phyloP scores from a whole-genome alignment of 805 yeast genomes.

The Metschnikowia gelsemii region DNA sequence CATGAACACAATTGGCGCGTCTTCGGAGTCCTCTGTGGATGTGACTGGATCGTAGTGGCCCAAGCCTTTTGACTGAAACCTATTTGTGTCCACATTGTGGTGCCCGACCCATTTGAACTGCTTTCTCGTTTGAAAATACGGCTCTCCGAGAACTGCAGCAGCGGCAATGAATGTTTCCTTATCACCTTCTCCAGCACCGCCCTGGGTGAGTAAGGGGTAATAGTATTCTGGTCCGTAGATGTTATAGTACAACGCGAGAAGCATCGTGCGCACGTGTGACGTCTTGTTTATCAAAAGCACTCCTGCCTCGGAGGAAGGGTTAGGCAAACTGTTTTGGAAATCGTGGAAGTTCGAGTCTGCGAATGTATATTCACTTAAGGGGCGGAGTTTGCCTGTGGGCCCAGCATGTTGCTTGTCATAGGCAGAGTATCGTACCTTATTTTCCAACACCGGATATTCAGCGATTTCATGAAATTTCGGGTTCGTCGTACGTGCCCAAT shows the following conservation, averaged over 20 bases:
- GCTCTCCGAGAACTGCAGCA: slow-evolving; percentile 49
- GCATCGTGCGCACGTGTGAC: slow-evolving; percentile 55
- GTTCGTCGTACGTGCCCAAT: slow-evolving; percentile 67
- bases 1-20: slow-evolving; percentile 42
- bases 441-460: slow-evolving; percentile 31
- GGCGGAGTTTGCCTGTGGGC: slow-evolving; percentile 27
- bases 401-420: slow-evolving; percentile 38
- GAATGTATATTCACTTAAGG: slow-evolving; percentile 24
- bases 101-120: slow-evolving; percentile 42
- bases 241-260: slow-evolving; percentile 64
- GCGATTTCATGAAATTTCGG: slow-evolving; percentile 61
- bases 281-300: slow-evolving; percentile 62
- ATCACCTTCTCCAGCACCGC: slow-evolving; percentile 77
- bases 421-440: slow-evolving; percentile 33
- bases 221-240: slow-evolving; percentile 62
- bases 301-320: slow-evolving; percentile 70
- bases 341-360: slow-evolving; percentile 53
- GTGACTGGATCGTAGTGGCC: slow-evolving; percentile 42
- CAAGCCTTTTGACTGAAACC: slow-evolving; percentile 30
- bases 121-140: slow-evolving; percentile 55
- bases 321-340: slow-evolving; percentile 61
- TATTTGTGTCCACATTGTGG: slow-evolving; percentile 28
- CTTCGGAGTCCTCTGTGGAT: slow-evolving; percentile 16
- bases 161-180: slow-evolving; percentile 76
- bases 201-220: slow-evolving; percentile 68